phyloP scores from a whole-genome alignment of 768 basidiomycete genomes.

The Flagelloscypha sp. region DNA sequence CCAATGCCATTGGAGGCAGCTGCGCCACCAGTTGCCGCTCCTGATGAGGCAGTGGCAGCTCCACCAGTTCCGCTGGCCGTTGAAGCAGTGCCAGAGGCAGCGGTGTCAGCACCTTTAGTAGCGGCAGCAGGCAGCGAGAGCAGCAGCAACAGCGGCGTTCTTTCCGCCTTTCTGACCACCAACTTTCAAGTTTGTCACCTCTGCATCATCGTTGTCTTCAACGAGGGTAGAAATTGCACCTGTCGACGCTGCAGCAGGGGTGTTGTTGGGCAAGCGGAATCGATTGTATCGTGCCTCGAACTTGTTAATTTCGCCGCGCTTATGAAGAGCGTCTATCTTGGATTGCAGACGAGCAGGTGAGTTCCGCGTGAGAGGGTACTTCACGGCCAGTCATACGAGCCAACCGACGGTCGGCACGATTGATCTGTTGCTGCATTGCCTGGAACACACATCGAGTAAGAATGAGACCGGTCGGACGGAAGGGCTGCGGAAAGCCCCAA shows the following conservation, averaged over 20 bases:
- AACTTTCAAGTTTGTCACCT: constrained; percentile 11
- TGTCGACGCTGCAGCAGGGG: no score
- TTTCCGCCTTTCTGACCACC: constrained; percentile 6
- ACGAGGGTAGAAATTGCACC: no score
- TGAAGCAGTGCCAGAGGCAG: no score
- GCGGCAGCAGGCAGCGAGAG: constrained; percentile 7
- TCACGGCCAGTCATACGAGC: constrained; percentile 61
- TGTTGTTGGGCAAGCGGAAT: no score
- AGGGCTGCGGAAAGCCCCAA: not conserved
- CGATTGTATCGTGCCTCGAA: no score
- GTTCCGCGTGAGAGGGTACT: constrained; percentile 38
- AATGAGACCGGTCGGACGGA: constrained; percentile 2
- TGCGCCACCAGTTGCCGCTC: no score
- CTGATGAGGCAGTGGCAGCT: no score
- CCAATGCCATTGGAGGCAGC: no score
- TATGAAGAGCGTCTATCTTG: constrained; percentile 3
- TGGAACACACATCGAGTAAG: constrained; percentile 24
- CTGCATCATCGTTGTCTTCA: constrained; percentile 9
- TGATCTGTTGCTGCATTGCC: constrained; percentile 65
- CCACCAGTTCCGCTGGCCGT: no score
- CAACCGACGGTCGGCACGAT: constrained; percentile 53
- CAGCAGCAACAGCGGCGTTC: constrained; percentile 5
- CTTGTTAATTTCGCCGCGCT: no score
- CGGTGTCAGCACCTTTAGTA: constrained; percentile 10
- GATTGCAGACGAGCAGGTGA: constrained; percentile 23